A percentile compares a stretch with the other conserved stretches of the same genome.
Conservation (phyloP, 148 eudicot species). For the Euryodendron excelsum region DNA sequence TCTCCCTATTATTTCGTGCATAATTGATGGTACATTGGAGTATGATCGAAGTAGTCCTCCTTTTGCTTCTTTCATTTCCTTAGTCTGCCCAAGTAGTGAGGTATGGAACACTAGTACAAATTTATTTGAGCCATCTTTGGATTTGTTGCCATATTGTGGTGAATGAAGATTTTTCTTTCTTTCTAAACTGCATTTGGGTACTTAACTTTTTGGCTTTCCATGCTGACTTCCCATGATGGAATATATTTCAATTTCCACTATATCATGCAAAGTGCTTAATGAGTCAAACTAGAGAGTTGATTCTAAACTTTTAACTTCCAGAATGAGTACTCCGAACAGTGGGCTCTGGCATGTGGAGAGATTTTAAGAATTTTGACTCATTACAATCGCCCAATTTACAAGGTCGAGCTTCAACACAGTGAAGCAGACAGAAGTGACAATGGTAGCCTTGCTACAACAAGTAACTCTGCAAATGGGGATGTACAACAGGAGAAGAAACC, state of each 20-base stretch:
- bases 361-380: conserved; percentile 88
- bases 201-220: neutral
- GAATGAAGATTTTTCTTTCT: neutral
- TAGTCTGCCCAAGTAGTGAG: conserved; percentile 82
- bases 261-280: neutral
- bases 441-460: conserved; percentile 59
- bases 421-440: conserved; percentile 53
- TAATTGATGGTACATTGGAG: conserved; percentile 80
- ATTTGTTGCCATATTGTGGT: neutral
- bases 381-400: conserved; percentile 89
- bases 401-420: conserved; percentile 51
- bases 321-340: conserved; percentile 97
- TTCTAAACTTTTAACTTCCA: conserved; percentile 31
- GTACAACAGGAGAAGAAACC: conserved; percentile 69
- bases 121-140: neutral
- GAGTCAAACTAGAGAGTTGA: neutral
- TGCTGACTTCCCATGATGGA: neutral
- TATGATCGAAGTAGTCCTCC: conserved; percentile 75
- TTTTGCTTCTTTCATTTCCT: conserved; percentile 86
- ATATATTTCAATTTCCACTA: neutral
- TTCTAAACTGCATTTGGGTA: neutral
- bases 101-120: conserved; percentile 32
- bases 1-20: conserved; percentile 81
- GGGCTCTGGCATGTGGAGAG: conserved; percentile 99
- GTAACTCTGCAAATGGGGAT: conserved; percentile 41